Percentiles rank a stretch among this genome's conserved stretches.
Evolutionary conservation across 2,329 filamentous ascomycete genomes (phyloP).

Genomic region (Nakataea oryzae): DNA sequence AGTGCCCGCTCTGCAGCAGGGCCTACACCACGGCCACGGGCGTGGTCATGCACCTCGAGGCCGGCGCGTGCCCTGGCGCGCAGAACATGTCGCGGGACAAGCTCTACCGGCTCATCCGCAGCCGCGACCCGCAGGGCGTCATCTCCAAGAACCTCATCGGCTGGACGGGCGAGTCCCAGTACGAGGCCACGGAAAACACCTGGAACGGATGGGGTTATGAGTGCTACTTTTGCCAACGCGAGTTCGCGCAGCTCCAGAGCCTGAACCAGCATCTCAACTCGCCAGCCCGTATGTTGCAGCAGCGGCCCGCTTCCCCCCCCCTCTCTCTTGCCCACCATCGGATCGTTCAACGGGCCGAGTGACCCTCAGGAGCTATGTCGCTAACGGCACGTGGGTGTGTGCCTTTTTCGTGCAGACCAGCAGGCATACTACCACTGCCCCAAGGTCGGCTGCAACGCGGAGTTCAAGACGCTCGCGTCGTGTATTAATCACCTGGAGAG

Average conservation of each 20-base stretch:
- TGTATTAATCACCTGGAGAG: conserved; percentile 33
- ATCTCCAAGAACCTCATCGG: conserved; percentile 42
- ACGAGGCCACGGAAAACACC: conserved; percentile 25
- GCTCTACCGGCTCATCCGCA: conserved; percentile 33
- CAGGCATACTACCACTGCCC: conserved; percentile 29
- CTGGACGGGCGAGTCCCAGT: conserved; percentile 24
- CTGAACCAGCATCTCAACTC: conserved; percentile 47
- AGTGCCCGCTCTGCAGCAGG: conserved; percentile 44
- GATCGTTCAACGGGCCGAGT: not conserved
- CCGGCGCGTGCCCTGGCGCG: conserved; percentile 36
- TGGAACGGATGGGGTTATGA: conserved; percentile 36
- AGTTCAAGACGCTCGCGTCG: conserved; percentile 28
- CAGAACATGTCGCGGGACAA: conserved; percentile 32
- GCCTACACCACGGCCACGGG: conserved; percentile 39
- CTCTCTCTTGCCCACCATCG: too few relatives aligned
- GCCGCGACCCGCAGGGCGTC: conserved; percentile 32
- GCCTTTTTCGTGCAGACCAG: conserved; percentile 17
- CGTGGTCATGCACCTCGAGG: conserved; percentile 45
- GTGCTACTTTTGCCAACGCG: conserved; percentile 42
- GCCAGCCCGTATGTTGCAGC: conserved; percentile 28
- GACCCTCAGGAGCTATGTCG: not conserved
- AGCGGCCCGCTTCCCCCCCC: not conserved
- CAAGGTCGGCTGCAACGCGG: conserved; percentile 17
- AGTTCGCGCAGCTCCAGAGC: conserved; percentile 21
- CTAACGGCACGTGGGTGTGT: conserved; percentile 1